Evolutionary conservation across 2,329 filamentous ascomycete species (phyloP), one percentile per base, ranked within the genome.

Genomic region (Ophiocordyceps camponoti-saundersi): DNA sequence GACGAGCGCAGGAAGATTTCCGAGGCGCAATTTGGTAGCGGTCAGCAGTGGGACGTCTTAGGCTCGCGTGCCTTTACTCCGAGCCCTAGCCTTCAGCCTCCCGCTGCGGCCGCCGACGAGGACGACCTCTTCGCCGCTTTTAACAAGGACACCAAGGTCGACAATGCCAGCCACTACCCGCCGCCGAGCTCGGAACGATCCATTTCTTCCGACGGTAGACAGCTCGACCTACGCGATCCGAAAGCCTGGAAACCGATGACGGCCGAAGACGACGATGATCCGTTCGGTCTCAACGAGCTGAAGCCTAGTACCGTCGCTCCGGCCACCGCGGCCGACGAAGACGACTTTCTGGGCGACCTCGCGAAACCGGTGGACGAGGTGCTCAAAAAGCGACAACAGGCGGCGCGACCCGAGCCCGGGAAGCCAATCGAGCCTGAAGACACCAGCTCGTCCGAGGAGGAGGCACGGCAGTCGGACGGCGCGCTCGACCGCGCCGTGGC

Each of bases 11-110:
- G 73, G 56, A 81, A 73, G 56, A 77, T 80, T 59, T 75, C 80
- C 55, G 85, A 92, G 53, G 73, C 77, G 29, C 80, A 90, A 50
- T 95, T 87, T 62, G 87, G 85, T 2, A 78, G 80, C 56, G 73
- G 75, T 12, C 77, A 79, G 50, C 86, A 87, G 59, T 89, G 83
- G 79, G 84, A 92, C 57, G 76, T 66, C 13, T 66, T 92, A 44
- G 86, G 78, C 44, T 71, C 72, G 32, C 65, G 72, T 42, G 63
- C 66, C 48, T 63, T 66, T 44, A 70, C 70, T n/a, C 42, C 56
- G 3, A 63, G 61, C 47, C 59, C 61, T 44, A 56, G 53, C 16
- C 43, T 54, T 29, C 26, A 29, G 26, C 26, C 26, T 29, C 26
- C 26, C 8, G 55, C 49, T 13, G 46, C 46, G 7, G 42, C 49